Evolutionary conservation across 192 early-diverging fungal species (phyloP).

Genomic region (Coemansia sp.): DNA sequence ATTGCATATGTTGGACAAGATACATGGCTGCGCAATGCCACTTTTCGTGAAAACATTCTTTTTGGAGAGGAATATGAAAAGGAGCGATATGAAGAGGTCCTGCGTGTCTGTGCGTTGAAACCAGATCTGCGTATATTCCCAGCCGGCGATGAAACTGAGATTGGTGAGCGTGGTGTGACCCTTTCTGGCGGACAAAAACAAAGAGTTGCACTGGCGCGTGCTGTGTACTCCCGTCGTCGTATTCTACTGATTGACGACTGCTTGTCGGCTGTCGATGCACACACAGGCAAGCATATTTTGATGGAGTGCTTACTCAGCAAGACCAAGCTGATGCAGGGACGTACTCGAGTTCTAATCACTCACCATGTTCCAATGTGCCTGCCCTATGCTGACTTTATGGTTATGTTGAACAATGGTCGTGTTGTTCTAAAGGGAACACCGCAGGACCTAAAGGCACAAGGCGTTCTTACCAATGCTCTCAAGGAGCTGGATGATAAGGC

Average conservation of each 20-base stretch:
- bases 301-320: slow-evolving; percentile 69
- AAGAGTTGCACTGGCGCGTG: slow-evolving; percentile 84
- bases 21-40: slow-evolving; percentile 69
- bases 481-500: slow-evolving; percentile 7
- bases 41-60: slow-evolving; percentile 76
- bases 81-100: slow-evolving; percentile 70
- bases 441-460: slow-evolving; percentile 45
- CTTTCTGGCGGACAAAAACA: slow-evolving; percentile 77
- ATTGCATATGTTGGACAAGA: slow-evolving; percentile 86
- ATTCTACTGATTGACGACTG: slow-evolving; percentile 79
- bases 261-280: slow-evolving; percentile 89
- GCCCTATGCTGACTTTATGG: slow-evolving; percentile 55
- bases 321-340: slow-evolving; percentile 60
- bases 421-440: slow-evolving; percentile 58
- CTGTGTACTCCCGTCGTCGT: slow-evolving; percentile 65
- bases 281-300: slow-evolving; percentile 82
- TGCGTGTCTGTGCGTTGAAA: slow-evolving; percentile 77
- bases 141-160: slow-evolving; percentile 84
- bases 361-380: slow-evolving; percentile 72
- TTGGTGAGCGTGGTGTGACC: slow-evolving; percentile 82
- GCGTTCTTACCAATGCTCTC: slow-evolving; percentile 21
- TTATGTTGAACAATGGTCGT: slow-evolving; percentile 64
- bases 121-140: slow-evolving; percentile 81
- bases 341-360: slow-evolving; percentile 85
- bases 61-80: slow-evolving; percentile 76